Evolutionary conservation across 345 rosid genomes (phyloP).

Genomic region (Lumnitzera racemosa): DNA sequence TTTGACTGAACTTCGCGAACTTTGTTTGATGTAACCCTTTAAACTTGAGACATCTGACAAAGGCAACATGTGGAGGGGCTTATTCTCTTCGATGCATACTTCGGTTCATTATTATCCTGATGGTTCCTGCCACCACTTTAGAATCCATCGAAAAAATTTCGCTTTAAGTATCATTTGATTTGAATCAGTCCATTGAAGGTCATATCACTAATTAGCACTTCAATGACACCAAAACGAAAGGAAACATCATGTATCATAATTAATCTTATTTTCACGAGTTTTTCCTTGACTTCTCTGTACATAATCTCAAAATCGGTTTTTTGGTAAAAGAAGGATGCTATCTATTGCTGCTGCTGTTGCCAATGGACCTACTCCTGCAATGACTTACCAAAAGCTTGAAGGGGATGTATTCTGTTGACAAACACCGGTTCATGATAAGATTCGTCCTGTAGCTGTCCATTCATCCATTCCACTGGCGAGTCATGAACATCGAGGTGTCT

Average conservation of each 20-base stretch:
- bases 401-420: slow-evolving; percentile 78
- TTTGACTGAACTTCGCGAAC: neutral
- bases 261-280: neutral
- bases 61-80: too few species aligned
- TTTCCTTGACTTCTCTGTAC: slow-evolving; percentile 49
- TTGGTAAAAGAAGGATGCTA: slow-evolving; percentile 77
- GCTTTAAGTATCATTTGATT: too few species aligned
- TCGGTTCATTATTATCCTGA: too few species aligned
- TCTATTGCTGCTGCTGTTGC: slow-evolving; percentile 63
- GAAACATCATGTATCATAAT: neutral
- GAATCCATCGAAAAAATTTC: too few species aligned
- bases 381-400: slow-evolving; percentile 74
- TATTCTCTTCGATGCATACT: too few species aligned
- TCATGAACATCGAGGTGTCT: slow-evolving; percentile 76
- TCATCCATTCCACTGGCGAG: slow-evolving; percentile 76
- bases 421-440: slow-evolving; percentile 51
- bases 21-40: too few species aligned
- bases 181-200: too few species aligned
- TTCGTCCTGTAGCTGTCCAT: slow-evolving; percentile 87
- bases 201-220: too few species aligned
- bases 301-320: slow-evolving; percentile 85
- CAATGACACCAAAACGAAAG: neutral
- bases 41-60: too few species aligned
- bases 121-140: too few species aligned
- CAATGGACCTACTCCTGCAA: slow-evolving; percentile 58